phyloP scores from a whole-genome alignment of 257 asterid species.

The Nicotiana paniculata region DNA sequence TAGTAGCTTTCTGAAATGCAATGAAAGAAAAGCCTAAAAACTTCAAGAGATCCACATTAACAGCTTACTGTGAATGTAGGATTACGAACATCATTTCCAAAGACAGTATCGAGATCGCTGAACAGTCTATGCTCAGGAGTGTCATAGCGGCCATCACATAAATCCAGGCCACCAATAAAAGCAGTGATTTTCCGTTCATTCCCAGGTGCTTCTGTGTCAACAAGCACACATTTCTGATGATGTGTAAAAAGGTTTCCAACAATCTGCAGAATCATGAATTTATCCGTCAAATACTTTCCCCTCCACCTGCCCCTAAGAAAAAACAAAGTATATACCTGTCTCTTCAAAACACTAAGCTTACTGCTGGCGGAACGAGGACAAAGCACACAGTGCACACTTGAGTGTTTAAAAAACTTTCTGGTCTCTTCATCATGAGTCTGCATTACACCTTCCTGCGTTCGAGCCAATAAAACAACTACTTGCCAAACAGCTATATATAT shows the following conservation, averaged over 20 bases:
- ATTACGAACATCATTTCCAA: constrained; percentile 68
- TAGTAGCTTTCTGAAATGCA: background rate
- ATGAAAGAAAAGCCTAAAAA: background rate
- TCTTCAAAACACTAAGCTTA: constrained; percentile 97
- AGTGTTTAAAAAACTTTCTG: constrained; percentile 82
- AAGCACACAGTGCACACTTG: constrained; percentile 82
- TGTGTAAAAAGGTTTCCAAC: constrained; percentile 95
- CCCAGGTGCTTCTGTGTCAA: constrained; percentile 76
- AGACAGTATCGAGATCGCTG: constrained; percentile 74
- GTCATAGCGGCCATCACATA: constrained; percentile 97
- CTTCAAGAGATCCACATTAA: background rate
- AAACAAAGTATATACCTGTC: constrained; percentile 53
- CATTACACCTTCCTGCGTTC: constrained; percentile 85
- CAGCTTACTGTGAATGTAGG: constrained; percentile 79
- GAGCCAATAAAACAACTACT: background rate
- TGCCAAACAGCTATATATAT: background rate
- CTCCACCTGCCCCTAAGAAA: background rate
- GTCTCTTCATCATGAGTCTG: constrained; percentile 97
- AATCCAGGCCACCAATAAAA: constrained; percentile 88
- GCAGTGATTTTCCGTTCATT: constrained; percentile 75
- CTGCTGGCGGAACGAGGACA: constrained; percentile 94
- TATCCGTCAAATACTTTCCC: background rate
- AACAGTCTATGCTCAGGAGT: constrained; percentile 87
- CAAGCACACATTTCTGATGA: constrained; percentile 96
- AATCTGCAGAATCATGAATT: constrained; percentile 37